Percentiles rank a stretch among this genome's conserved stretches.
These are phyloP conservation scores for Calonectria pseudoturangicola DNA, from an alignment of 2,329 filamentous ascomycete species.

Conservation along the genomic window DNA sequence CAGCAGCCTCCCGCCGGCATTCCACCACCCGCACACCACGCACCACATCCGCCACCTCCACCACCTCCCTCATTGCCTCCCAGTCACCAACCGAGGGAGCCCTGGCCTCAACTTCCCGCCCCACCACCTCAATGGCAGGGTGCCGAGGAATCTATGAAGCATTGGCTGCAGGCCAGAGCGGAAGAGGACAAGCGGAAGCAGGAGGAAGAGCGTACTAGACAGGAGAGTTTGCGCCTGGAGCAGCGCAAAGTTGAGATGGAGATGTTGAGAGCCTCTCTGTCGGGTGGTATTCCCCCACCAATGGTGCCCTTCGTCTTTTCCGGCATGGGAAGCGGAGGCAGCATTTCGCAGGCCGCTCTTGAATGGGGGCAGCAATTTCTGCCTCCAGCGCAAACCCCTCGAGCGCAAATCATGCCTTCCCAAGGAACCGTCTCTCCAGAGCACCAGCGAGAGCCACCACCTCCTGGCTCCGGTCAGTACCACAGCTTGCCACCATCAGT, in stretches of 20 bases:
- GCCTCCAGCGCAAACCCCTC: conserved; percentile 68
- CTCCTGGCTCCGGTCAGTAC: conserved; percentile 65
- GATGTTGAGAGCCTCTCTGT: conserved; percentile 81
- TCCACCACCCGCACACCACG: conserved; percentile 54
- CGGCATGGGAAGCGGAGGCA: conserved; percentile 78
- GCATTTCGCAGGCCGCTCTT: conserved; percentile 75
- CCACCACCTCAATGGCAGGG: conserved; percentile 80
- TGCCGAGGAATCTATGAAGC: conserved; percentile 81
- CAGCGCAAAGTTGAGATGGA: conserved; percentile 83
- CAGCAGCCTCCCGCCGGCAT: conserved; percentile 61
- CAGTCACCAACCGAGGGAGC: conserved; percentile 60
- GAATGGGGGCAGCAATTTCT: conserved; percentile 83
- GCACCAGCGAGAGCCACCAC: conserved; percentile 71
- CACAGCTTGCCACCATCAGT: conserved; percentile 59
- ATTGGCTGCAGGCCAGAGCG: conserved; percentile 81
- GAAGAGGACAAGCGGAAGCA: conserved; percentile 85
- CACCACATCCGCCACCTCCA: conserved; percentile 56
- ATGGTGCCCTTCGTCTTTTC: conserved; percentile 86
- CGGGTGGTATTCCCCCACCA: conserved; percentile 82
- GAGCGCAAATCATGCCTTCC: conserved; percentile 70
- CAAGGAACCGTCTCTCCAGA: conserved; percentile 72
- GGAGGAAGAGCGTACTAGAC: conserved; percentile 82
- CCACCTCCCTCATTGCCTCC: conserved; percentile 53
- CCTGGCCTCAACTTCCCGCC: conserved; percentile 75
- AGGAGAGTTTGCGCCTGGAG: conserved; percentile 81